Evolutionary conservation across 306 rosid genomes (phyloP).

Genomic region (Hylodesmum podocarpum): DNA sequence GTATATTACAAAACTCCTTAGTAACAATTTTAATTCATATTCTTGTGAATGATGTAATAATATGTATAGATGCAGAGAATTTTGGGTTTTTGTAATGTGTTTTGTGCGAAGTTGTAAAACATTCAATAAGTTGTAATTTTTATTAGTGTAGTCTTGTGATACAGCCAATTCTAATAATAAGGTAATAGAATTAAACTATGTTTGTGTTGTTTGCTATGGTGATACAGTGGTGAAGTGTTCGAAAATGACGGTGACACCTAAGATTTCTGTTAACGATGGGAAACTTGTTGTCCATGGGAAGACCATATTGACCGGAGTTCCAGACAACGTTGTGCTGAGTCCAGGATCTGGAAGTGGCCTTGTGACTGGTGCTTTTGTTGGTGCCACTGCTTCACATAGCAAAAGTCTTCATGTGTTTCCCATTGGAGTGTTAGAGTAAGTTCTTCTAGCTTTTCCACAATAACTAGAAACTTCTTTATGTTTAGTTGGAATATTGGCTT

Average conservation of each 20-base stretch:
- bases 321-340: slow-evolving; percentile 73
- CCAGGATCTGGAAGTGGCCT: slow-evolving; percentile 70
- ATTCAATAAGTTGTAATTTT: background rate
- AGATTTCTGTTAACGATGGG: slow-evolving; percentile 63
- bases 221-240: slow-evolving; percentile 38
- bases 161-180: background rate
- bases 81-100: background rate
- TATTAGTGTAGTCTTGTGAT: background rate
- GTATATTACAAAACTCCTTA: too few species aligned
- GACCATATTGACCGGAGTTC: slow-evolving; percentile 77
- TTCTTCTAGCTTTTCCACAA: background rate
- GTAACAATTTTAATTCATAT: background rate
- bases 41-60: background rate
- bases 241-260: slow-evolving; percentile 81
- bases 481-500: background rate
- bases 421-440: slow-evolving; percentile 82
- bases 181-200: background rate
- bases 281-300: slow-evolving; percentile 88
- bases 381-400: slow-evolving; percentile 73
- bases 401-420: slow-evolving; percentile 90
- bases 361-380: slow-evolving; percentile 73
- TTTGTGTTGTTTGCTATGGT: slow-evolving; percentile 3
- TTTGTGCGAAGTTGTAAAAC: background rate
- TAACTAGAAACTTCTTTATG: background rate
- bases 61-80: background rate